These are phyloP conservation scores for Calycina herbarum DNA, from an alignment of 2,329 filamentous ascomycete species.

Conservation along the genomic window DNA sequence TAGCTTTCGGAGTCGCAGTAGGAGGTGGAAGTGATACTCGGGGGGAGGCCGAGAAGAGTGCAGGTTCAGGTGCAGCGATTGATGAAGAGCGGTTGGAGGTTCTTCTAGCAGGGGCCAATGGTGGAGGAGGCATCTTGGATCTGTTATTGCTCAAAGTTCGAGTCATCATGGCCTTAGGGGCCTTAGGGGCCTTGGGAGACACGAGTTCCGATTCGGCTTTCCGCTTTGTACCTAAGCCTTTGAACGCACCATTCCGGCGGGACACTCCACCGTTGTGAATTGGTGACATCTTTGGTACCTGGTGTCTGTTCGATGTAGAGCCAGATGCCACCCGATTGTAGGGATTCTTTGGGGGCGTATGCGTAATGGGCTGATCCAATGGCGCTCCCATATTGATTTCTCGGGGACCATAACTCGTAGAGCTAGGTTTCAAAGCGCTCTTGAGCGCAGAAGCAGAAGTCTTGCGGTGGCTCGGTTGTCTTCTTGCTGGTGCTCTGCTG, in stretches of 20 bases:
- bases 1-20: not conserved
- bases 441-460: not conserved
- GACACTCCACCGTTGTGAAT: slow-evolving; percentile 7
- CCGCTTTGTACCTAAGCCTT: slow-evolving; percentile 5
- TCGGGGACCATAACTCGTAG: not conserved
- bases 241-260: slow-evolving; percentile 1
- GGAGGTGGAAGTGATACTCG: not conserved
- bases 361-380: not conserved
- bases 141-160: not conserved
- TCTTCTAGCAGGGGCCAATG: not conserved
- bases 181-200: slow-evolving; percentile 4
- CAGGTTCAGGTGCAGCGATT: not conserved
- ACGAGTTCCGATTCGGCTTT: not conserved
- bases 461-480: slow-evolving; percentile 8
- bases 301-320: not conserved
- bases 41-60: not conserved
- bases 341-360: not conserved
- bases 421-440: slow-evolving; percentile 9
- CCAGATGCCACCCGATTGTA: slow-evolving; percentile 8
- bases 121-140: slow-evolving; percentile 2
- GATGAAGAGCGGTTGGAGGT: not conserved
- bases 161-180: not conserved
- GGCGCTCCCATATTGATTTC: not conserved
- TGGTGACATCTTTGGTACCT: not conserved
- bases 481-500: not conserved